phyloP scores from a whole-genome alignment of 257 asterid species.

The Nyctanthes arbortristis region DNA sequence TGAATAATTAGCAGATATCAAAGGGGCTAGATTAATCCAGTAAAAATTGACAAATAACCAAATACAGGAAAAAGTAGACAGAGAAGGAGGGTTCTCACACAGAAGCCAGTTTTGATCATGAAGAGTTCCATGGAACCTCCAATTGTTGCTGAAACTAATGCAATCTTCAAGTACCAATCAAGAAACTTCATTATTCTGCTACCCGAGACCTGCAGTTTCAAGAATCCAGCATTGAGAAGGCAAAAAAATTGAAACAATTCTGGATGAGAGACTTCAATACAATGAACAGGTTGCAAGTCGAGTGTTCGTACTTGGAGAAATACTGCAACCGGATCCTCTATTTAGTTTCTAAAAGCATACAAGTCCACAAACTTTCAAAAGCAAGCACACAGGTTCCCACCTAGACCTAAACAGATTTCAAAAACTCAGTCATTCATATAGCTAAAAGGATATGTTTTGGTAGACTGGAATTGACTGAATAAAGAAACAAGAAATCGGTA shows the following conservation, averaged over 20 bases:
- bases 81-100: constrained; percentile 69
- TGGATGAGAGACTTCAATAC: background rate
- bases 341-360: too few species aligned
- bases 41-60: too few species aligned
- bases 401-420: too few species aligned
- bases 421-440: too few species aligned
- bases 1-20: background rate
- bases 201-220: constrained; percentile 5
- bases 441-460: too few species aligned
- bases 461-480: too few species aligned
- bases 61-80: constrained; percentile 5
- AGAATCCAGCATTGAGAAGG: background rate
- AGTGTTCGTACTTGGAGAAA: background rate
- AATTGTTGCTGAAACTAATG: constrained; percentile 56
- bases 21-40: background rate
- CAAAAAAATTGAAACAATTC: background rate
- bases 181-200: constrained; percentile 56
- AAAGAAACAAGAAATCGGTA: too few species aligned
- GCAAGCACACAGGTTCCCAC: background rate
- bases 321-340: background rate
- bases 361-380: background rate
- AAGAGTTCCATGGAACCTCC: constrained; percentile 94
- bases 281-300: background rate
- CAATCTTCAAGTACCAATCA: constrained; percentile 90
- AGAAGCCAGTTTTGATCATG: constrained; percentile 97